These are phyloP conservation scores for Bretschneidera sinensis DNA, from an alignment of 345 rosid genomes.

Conservation along the genomic window DNA sequence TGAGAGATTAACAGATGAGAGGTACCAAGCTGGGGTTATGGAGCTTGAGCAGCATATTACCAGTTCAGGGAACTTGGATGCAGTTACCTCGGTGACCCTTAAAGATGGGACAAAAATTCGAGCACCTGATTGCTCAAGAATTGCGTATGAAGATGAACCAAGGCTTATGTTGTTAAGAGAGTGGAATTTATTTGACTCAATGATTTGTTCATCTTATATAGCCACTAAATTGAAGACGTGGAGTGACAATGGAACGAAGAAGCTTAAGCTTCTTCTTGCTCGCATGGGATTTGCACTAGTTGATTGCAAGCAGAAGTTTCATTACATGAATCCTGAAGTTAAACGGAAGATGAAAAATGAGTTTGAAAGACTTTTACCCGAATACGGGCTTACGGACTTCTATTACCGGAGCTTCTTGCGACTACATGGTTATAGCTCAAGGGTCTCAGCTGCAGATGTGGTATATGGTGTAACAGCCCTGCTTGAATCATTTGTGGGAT, in stretches of 20 bases:
- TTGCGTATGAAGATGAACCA: conserved; percentile 90
- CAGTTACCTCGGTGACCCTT: conserved; percentile 68
- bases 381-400: conserved; percentile 81
- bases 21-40: conserved; percentile 95
- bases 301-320: conserved; percentile 95
- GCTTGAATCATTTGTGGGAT: conserved; percentile 82
- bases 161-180: conserved; percentile 85
- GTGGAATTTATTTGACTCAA: conserved; percentile 95
- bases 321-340: conserved; percentile 84
- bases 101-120: conserved; percentile 88
- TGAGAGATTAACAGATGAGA: conserved; percentile 87
- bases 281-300: conserved; percentile 94
- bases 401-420: conserved; percentile 81
- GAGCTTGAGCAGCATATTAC: conserved; percentile 96
- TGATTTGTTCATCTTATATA: conserved; percentile 86
- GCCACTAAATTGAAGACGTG: conserved; percentile 89
- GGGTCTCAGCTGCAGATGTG: conserved; percentile 94
- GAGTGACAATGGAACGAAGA: conserved; percentile 94
- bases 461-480: conserved; percentile 93
- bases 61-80: conserved; percentile 74
- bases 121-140: conserved; percentile 83
- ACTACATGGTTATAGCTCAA: conserved; percentile 89
- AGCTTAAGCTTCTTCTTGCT: conserved; percentile 90
- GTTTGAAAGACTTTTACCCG: conserved; percentile 80
- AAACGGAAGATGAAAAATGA: conserved; percentile 87